A percentile compares a stretch with the other conserved stretches of the same genome.
Conservation (phyloP, 306 rosid genomes). For the Styphnolobium japonicum region DNA sequence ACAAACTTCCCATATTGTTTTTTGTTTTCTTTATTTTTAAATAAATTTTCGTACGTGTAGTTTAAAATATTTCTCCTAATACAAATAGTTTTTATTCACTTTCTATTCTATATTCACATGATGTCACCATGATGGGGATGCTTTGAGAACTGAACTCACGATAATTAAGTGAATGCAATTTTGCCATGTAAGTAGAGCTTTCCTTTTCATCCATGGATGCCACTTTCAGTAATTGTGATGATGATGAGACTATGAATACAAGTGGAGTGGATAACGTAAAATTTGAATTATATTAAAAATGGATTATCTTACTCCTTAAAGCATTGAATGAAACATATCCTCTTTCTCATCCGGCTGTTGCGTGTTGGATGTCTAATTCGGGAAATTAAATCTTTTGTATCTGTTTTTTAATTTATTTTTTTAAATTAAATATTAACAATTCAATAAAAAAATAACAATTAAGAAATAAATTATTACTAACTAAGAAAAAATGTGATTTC, state of each 20-base stretch:
- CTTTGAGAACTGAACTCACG: not conserved
- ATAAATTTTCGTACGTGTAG: not conserved
- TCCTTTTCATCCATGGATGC: not conserved
- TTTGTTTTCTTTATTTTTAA: not conserved
- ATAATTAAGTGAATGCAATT: not conserved
- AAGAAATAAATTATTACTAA: too few species aligned
- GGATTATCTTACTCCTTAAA: not conserved
- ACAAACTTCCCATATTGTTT: too few species aligned
- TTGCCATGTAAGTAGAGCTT: not conserved
- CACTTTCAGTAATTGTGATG: too few species aligned
- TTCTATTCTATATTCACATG: not conserved
- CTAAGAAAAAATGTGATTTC: too few species aligned
- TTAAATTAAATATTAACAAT: too few species aligned
- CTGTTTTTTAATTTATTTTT: too few species aligned
- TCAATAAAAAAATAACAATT: too few species aligned
- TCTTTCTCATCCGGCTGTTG: not conserved
- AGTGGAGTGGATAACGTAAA: conserved; percentile 5
- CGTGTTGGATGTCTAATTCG: not conserved
- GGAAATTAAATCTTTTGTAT: too few species aligned
- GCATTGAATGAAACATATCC: not conserved
- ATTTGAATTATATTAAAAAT: not conserved
- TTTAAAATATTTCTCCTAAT: not conserved
- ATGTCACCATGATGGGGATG: not conserved
- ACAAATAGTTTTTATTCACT: not conserved
- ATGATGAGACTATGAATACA: not conserved